These are phyloP conservation scores for Proliferodiscus dingleyae DNA, from an alignment of 2,329 filamentous ascomycete species.

Conservation along the genomic window DNA sequence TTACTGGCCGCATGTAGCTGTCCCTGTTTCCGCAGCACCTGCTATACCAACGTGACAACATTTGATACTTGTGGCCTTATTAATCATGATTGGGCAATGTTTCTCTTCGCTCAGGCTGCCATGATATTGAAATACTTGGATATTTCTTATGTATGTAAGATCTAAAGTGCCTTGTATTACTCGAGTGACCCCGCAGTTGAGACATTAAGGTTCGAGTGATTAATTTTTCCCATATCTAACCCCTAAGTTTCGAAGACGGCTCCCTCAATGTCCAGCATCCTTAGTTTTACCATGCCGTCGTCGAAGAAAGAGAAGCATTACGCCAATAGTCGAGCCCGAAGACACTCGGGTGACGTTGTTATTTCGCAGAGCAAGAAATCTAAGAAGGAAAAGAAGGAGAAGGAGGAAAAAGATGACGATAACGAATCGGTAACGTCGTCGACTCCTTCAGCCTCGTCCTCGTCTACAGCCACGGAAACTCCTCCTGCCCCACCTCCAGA, in stretches of 20 bases:
- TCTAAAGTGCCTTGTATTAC: slow-evolving; percentile 4
- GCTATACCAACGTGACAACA: slow-evolving; percentile 5
- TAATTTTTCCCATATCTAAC: background rate
- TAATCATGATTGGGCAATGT: slow-evolving; percentile 2
- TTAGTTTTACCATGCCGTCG: slow-evolving; percentile 18
- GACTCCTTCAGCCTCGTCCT: slow-evolving; percentile 15
- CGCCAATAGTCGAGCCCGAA: slow-evolving; percentile 20
- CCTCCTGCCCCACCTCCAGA: slow-evolving; percentile 10
- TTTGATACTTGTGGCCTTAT: slow-evolving; percentile 7
- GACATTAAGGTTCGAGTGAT: background rate
- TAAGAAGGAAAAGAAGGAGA: slow-evolving; percentile 17
- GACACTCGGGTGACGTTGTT: slow-evolving; percentile 18
- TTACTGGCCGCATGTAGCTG: slow-evolving; percentile 10
- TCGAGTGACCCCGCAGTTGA: slow-evolving; percentile 6
- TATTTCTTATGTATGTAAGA: background rate
- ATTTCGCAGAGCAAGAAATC: slow-evolving; percentile 21
- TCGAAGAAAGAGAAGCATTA: slow-evolving; percentile 27
- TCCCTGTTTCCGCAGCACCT: slow-evolving; percentile 6
- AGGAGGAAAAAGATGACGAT: slow-evolving; percentile 24
- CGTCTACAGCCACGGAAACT: slow-evolving; percentile 6
- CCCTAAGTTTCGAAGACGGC: background rate
- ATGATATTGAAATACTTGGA: slow-evolving; percentile 2
- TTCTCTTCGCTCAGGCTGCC: slow-evolving; percentile 1
- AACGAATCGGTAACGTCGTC: slow-evolving; percentile 20
- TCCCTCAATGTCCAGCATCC: slow-evolving; percentile 10